phyloP scores from a whole-genome alignment of 78 protist genomes.

The Protostelium mycophagum region DNA sequence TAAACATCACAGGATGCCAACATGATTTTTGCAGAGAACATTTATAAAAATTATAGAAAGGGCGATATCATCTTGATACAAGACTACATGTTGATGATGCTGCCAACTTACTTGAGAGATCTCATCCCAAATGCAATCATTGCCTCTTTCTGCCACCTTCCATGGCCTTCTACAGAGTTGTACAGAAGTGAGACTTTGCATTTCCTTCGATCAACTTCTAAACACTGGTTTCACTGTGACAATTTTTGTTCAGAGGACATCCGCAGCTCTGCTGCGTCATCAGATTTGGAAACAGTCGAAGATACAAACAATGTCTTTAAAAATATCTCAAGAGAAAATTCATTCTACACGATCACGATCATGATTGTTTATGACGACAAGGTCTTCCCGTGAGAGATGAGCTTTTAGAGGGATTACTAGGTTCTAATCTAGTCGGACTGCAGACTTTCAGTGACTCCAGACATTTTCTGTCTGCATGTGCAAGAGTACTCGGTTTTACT shows the following conservation, averaged over 20 bases:
- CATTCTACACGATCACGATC: too few relatives aligned
- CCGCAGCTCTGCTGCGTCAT: too few relatives aligned
- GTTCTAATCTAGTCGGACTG: conserved; percentile 40
- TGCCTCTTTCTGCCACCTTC: conserved; percentile 89
- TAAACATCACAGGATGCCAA: background rate
- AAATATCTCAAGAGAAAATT: too few relatives aligned
- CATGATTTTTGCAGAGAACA: background rate
- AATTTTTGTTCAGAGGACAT: too few relatives aligned
- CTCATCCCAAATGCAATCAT: conserved; percentile 48
- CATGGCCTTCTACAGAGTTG: conserved; percentile 85
- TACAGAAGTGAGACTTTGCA: conserved; percentile 34
- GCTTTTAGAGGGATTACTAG: conserved; percentile 40
- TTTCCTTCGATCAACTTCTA: background rate
- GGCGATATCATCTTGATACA: conserved; percentile 32
- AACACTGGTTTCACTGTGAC: too few relatives aligned
- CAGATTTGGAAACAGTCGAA: too few relatives aligned
- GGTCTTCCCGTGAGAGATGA: conserved; percentile 33
- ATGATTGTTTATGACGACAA: background rate
- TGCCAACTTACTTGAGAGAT: conserved; percentile 67
- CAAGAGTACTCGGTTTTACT: conserved; percentile 44
- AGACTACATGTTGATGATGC: conserved; percentile 86
- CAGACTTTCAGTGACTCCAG: conserved; percentile 39
- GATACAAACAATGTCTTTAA: too few relatives aligned
- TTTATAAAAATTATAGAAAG: too few relatives aligned
- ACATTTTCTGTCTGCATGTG: conserved; percentile 39